phyloP scores from a whole-genome alignment of 164 flowering plant species.

The Kingdonia uniflora region DNA sequence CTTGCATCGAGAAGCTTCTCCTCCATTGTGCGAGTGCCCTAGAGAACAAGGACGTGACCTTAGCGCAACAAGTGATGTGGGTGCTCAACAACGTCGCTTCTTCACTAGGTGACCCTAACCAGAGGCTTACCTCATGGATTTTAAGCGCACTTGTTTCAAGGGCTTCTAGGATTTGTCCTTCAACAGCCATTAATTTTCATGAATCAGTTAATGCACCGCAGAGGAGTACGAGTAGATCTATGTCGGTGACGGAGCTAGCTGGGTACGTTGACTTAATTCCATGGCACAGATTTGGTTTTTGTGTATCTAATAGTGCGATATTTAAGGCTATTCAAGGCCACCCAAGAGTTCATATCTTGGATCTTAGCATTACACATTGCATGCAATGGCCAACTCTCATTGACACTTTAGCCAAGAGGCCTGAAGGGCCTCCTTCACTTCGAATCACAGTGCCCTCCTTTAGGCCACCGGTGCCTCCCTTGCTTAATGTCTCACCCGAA shows the following conservation, averaged over 20 bases:
- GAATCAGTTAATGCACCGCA: constrained; percentile 14
- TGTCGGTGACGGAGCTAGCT: constrained; percentile 66
- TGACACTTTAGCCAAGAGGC: constrained; percentile 53
- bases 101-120: constrained; percentile 62
- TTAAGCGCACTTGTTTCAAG: constrained; percentile 56
- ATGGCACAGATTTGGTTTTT: constrained; percentile 81
- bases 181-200: constrained; percentile 27
- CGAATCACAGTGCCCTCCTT: constrained; percentile 50
- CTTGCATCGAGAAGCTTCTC: constrained; percentile 74
- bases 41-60: constrained; percentile 58
- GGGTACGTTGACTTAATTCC: constrained; percentile 76
- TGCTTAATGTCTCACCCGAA: constrained; percentile 42
- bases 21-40: constrained; percentile 74
- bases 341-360: constrained; percentile 52
- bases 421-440: constrained; percentile 52
- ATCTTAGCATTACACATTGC: constrained; percentile 70
- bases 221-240: constrained; percentile 15
- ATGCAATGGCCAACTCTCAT: constrained; percentile 97
- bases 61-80: constrained; percentile 93
- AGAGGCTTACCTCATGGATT: constrained; percentile 65
- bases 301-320: constrained; percentile 66
- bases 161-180: constrained; percentile 50
- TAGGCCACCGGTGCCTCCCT: constrained; percentile 66
- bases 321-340: constrained; percentile 45
- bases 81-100: constrained; percentile 83